Conservation (phyloP, 2,329 filamentous ascomycete genomes). For the Orbilia blumenaviensis region DNA sequence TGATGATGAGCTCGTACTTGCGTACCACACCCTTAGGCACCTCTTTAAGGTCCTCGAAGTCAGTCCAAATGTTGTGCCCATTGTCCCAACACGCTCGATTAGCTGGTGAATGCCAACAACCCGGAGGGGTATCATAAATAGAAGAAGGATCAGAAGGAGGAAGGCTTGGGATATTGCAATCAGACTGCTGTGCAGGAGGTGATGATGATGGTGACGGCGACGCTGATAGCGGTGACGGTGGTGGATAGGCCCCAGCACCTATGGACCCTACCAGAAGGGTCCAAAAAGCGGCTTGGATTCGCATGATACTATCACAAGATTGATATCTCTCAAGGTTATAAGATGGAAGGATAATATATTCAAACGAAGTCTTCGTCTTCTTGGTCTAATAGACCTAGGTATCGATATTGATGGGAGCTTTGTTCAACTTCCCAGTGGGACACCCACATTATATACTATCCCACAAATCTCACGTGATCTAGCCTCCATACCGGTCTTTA, state of each 20-base stretch:
- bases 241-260: neutral
- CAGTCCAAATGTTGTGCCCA: conserved; percentile 14
- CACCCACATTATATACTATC: too few relatives aligned
- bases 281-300: neutral
- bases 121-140: conserved; percentile 1
- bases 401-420: too few relatives aligned
- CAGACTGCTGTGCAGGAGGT: neutral
- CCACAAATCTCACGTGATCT: too few relatives aligned
- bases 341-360: too few relatives aligned
- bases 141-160: neutral
- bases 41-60: conserved; percentile 35
- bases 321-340: too few relatives aligned
- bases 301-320: neutral
- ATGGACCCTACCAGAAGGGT: neutral
- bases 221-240: neutral
- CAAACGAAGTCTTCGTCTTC: too few relatives aligned
- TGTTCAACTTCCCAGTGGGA: too few relatives aligned
- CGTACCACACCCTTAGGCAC: conserved; percentile 18
- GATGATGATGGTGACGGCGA: too few relatives aligned
- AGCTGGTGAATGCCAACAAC: conserved; percentile 4
- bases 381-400: too few relatives aligned
- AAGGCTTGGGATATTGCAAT: neutral
- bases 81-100: conserved; percentile 36
- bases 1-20: conserved; percentile 67
- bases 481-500: too few relatives aligned